Conservation (phyloP, 805 yeast genomes). For the Sugiyamaella boreocaroliniensis region DNA sequence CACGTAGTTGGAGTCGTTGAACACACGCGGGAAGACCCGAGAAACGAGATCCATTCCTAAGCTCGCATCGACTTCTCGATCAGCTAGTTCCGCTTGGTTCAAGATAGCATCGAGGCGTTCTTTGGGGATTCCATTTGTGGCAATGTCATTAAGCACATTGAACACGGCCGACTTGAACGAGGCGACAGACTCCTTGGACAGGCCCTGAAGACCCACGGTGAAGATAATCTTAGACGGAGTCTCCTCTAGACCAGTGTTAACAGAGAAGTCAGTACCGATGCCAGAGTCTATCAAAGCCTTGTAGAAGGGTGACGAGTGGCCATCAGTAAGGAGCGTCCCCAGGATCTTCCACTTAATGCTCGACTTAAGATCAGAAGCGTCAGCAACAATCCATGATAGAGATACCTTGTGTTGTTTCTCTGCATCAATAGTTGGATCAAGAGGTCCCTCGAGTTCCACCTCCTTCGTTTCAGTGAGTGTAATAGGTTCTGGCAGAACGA, state of each 20-base stretch:
- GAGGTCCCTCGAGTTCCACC: constrained; percentile 58
- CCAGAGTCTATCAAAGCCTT: constrained; percentile 82
- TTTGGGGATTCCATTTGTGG: constrained; percentile 42
- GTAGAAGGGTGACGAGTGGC: constrained; percentile 87
- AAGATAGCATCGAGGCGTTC: constrained; percentile 74
- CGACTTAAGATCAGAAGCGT: constrained; percentile 60
- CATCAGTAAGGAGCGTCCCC: constrained; percentile 70
- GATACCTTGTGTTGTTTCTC: constrained; percentile 68
- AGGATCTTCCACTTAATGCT: constrained; percentile 67
- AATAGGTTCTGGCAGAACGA: constrained; percentile 38
- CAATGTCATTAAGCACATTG: constrained; percentile 41
- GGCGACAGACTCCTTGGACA: constrained; percentile 41
- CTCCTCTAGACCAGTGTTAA: constrained; percentile 81
- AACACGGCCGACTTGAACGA: constrained; percentile 44
- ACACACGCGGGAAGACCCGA: constrained; percentile 78
- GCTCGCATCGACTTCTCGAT: constrained; percentile 82
- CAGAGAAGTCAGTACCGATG: constrained; percentile 75
- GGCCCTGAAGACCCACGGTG: constrained; percentile 80
- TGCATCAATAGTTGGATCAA: constrained; percentile 70
- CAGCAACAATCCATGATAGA: constrained; percentile 81
- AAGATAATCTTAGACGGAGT: constrained; percentile 71
- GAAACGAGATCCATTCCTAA: constrained; percentile 77
- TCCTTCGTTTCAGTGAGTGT: constrained; percentile 31
- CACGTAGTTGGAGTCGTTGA: constrained; percentile 63
- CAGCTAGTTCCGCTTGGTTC: constrained; percentile 77